Conservation (phyloP, 805 yeast genomes). For the Naumovozyma baii region DNA sequence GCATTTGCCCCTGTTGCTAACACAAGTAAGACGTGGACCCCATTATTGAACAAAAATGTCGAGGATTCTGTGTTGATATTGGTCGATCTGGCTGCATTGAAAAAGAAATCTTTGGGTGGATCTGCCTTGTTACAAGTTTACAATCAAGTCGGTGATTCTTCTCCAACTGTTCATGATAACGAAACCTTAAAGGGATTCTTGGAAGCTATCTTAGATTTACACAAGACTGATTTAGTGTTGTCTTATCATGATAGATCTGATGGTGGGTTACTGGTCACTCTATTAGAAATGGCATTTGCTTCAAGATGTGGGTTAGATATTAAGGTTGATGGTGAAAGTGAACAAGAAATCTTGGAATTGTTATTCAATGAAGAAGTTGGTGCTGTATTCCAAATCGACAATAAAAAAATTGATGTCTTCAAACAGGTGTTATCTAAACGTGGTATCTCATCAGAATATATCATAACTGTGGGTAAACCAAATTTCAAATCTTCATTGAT, state of each 20-base stretch:
- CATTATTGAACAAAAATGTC: conserved; percentile 47
- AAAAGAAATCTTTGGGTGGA: conserved; percentile 65
- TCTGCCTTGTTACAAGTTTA: conserved; percentile 93
- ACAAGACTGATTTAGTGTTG: conserved; percentile 53
- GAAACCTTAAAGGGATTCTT: conserved; percentile 58
- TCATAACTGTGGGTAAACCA: conserved; percentile 65
- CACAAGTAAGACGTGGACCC: conserved; percentile 93
- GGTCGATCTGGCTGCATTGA: conserved; percentile 63
- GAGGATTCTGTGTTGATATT: conserved; percentile 58
- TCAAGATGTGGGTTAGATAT: conserved; percentile 77
- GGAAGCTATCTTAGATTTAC: conserved; percentile 60
- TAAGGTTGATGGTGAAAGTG: conserved; percentile 30
- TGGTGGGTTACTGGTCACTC: conserved; percentile 84
- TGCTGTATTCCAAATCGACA: conserved; percentile 81
- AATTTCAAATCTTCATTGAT: conserved; percentile 42
- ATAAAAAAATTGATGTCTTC: conserved; percentile 46
- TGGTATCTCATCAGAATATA: conserved; percentile 46
- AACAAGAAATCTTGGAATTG: conserved; percentile 40
- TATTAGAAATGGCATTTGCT: conserved; percentile 94
- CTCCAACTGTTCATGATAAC: conserved; percentile 76
- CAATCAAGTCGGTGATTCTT: conserved; percentile 70
- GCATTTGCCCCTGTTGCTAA: conserved; percentile 82
- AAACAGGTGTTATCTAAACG: conserved; percentile 42
- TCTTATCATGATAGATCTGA: conserved; percentile 95
- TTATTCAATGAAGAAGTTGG: conserved; percentile 92